Conservation (phyloP, 2,329 filamentous ascomycete genomes). For the Botrytis aclada region DNA sequence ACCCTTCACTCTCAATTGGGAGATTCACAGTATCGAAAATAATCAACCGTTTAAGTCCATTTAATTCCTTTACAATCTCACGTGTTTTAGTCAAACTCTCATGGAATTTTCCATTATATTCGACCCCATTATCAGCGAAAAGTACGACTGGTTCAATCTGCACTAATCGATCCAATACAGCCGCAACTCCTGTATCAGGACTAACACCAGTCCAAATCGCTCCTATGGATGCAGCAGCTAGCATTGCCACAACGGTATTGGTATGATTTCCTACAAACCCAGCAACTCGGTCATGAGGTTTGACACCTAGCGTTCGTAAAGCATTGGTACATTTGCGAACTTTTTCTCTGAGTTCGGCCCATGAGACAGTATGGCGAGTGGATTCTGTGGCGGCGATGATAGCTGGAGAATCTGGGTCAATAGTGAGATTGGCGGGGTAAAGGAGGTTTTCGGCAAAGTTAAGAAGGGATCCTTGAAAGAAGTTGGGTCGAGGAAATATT, state of each 20-base stretch:
- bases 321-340: conserved; percentile 72
- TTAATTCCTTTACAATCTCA: conserved; percentile 69
- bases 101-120: conserved; percentile 91
- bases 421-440: conserved; percentile 60
- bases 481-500: conserved; percentile 84
- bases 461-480: conserved; percentile 74
- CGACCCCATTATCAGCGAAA: conserved; percentile 81
- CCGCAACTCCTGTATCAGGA: conserved; percentile 87
- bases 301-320: conserved; percentile 63
- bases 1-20: conserved; percentile 23
- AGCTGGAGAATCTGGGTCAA: conserved; percentile 61
- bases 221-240: conserved; percentile 77
- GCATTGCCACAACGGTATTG: conserved; percentile 82
- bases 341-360: conserved; percentile 74
- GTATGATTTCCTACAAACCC: conserved; percentile 87
- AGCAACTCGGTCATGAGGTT: conserved; percentile 55
- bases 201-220: conserved; percentile 92
- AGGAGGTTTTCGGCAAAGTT: conserved; percentile 97
- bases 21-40: conserved; percentile 65
- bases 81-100: conserved; percentile 73
- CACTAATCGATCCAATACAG: conserved; percentile 79
- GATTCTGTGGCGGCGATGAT: conserved; percentile 79
- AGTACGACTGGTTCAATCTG: conserved; percentile 77
- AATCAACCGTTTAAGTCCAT: conserved; percentile 63
- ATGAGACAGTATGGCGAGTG: conserved; percentile 59